These are phyloP conservation scores for Apiospora marii DNA, from an alignment of 2,329 filamentous ascomycete species.

Conservation along the genomic window DNA sequence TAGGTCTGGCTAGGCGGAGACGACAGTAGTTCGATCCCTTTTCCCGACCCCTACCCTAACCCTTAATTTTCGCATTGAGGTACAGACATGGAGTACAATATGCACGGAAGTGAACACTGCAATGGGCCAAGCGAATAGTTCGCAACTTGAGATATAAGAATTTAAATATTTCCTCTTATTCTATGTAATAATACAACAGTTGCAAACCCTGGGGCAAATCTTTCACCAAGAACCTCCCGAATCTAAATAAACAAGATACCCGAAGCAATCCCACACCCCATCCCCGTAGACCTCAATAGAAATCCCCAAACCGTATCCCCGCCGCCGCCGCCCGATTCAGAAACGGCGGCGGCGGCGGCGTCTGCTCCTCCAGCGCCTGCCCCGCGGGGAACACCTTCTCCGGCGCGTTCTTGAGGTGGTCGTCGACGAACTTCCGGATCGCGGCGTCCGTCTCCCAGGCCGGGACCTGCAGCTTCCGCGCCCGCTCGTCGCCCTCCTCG, in stretches of 20 bases:
- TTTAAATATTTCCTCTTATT: too few species aligned
- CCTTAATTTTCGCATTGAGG: too few species aligned
- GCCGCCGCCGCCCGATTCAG: too few species aligned
- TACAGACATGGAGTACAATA: too few species aligned
- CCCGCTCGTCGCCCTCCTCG: neutral
- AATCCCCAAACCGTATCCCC: neutral
- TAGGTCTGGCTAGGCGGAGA: constrained; percentile 24
- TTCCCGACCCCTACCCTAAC: neutral
- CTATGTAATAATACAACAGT: neutral
- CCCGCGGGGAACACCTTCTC: neutral
- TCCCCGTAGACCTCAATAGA: neutral
- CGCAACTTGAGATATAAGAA: too few species aligned
- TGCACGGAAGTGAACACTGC: too few species aligned
- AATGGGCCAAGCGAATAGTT: too few species aligned
- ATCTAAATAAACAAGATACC: neutral
- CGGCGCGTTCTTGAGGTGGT: neutral
- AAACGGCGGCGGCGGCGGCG: neutral
- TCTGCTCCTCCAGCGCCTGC: neutral
- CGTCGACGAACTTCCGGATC: neutral
- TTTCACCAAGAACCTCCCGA: neutral
- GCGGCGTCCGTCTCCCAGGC: neutral
- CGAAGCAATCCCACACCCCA: neutral
- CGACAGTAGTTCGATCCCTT: neutral
- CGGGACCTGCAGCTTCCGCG: neutral
- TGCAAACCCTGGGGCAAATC: neutral